A percentile compares a stretch with the other conserved stretches of the same genome.
phyloP scores from a whole-genome alignment of 768 basidiomycete genomes.

The Leccinum imitatum region DNA sequence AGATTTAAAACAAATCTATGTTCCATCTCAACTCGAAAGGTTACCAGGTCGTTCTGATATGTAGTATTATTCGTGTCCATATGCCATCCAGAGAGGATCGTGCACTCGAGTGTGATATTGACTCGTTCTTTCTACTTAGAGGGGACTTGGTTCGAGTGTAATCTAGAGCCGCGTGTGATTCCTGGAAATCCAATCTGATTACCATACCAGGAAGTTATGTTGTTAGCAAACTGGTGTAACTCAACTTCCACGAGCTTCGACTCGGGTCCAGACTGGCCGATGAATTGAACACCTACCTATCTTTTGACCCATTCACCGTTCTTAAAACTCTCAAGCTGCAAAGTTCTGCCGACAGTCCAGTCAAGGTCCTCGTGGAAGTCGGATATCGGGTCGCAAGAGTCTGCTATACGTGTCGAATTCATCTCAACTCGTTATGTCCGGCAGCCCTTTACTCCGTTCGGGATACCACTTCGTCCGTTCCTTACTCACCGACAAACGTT shows the following conservation, averaged over 20 bases:
- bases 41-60: not conserved
- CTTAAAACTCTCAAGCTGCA: not conserved
- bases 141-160: not conserved
- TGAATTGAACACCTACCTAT: not conserved
- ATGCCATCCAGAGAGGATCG: not conserved
- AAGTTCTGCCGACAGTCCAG: not conserved
- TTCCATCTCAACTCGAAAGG: not conserved
- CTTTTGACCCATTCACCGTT: not conserved
- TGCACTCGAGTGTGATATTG: not conserved
- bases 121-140: not conserved
- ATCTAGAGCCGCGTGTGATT: too few species aligned
- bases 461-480: conserved; percentile 11
- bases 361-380: not conserved
- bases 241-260: not conserved
- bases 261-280: not conserved
- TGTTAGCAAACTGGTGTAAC: too few species aligned
- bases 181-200: not conserved
- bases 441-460: conserved; percentile 1
- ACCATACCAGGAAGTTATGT: not conserved
- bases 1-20: not conserved
- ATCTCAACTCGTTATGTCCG: not conserved
- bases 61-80: not conserved
- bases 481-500: conserved; percentile 48
- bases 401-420: conserved; percentile 9
- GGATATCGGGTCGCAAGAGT: not conserved